Conservation (phyloP, 1,139 yeast species). For the Hemisphaericaspora xylanilytica region DNA sequence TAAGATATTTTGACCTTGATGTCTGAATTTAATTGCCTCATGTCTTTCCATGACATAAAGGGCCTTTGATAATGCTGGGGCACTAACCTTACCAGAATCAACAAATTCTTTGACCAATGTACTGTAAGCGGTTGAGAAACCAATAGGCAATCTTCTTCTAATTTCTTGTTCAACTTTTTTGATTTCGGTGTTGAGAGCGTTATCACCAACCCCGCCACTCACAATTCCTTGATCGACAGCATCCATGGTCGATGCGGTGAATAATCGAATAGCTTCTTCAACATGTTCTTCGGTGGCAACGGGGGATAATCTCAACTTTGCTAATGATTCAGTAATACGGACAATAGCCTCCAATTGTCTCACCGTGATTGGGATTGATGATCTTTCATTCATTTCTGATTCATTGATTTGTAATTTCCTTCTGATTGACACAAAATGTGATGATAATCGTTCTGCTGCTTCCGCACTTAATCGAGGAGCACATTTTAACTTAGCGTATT, state of each 20-base stretch:
- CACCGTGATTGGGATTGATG: constrained; percentile 94
- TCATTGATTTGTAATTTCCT: constrained; percentile 81
- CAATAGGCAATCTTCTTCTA: constrained; percentile 89
- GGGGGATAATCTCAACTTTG: constrained; percentile 80
- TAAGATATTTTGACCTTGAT: constrained; percentile 82
- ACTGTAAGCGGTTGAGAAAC: constrained; percentile 91
- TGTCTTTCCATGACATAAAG: constrained; percentile 78
- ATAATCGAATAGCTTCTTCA: constrained; percentile 90
- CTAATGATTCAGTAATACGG: constrained; percentile 92
- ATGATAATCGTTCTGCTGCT: constrained; percentile 89
- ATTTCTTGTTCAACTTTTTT: constrained; percentile 79
- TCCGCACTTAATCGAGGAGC: constrained; percentile 91
- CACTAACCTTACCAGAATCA: constrained; percentile 61
- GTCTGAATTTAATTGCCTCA: constrained; percentile 82
- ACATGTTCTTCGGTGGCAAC: constrained; percentile 88
- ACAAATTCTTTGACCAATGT: constrained; percentile 85
- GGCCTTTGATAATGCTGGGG: constrained; percentile 81
- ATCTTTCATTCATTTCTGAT: constrained; percentile 78
- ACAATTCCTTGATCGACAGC: constrained; percentile 85
- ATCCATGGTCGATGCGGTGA: constrained; percentile 96
- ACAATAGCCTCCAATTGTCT: constrained; percentile 97
- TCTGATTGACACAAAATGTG: constrained; percentile 90
- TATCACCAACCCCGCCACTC: constrained; percentile 44
- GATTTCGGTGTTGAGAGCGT: constrained; percentile 65
- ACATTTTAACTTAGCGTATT: constrained; percentile 83